Evolutionary conservation across 2,329 filamentous ascomycete genomes (phyloP).

Genomic region (Arthrobotrys entomopaga): DNA sequence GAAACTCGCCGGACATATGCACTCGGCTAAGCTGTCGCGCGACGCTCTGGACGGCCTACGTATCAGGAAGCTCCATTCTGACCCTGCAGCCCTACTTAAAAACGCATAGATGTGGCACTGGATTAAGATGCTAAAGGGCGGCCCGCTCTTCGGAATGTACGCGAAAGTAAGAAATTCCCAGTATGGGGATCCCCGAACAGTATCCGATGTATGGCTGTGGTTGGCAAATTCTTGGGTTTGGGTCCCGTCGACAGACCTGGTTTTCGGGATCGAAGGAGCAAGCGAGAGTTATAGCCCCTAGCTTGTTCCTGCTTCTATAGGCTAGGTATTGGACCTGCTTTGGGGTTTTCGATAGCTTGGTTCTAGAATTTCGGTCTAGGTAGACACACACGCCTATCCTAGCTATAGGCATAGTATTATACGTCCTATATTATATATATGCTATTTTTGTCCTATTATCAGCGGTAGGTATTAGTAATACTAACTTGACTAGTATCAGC

Average conservation of each 20-base stretch:
- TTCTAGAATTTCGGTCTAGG: no score
- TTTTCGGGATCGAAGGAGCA: constrained; percentile 21
- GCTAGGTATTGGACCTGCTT: not conserved
- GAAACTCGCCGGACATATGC: constrained; percentile 6
- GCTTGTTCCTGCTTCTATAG: not conserved
- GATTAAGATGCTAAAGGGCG: constrained; percentile 10
- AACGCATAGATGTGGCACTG: not conserved
- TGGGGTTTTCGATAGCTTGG: no score
- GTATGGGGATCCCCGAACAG: constrained; percentile 3
- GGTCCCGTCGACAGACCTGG: constrained; percentile 20
- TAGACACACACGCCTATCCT: no score
- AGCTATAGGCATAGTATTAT: no score
- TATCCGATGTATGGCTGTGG: not conserved
- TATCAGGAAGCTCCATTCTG: constrained; percentile 33
- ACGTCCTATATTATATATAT: no score
- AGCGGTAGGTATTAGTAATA: no score
- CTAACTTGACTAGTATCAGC: no score
- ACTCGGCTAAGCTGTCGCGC: constrained; percentile 38
- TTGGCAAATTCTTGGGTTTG: constrained; percentile 1
- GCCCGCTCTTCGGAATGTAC: constrained; percentile 33
- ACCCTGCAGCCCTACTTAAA: constrained; percentile 26
- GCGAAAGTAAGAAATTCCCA: constrained; percentile 4
- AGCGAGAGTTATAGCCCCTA: constrained; percentile 17
- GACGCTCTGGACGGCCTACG: constrained; percentile 22
- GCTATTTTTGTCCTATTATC: no score